phyloP scores from a whole-genome alignment of 2,329 filamentous ascomycete species.

The Septoria linicola region DNA sequence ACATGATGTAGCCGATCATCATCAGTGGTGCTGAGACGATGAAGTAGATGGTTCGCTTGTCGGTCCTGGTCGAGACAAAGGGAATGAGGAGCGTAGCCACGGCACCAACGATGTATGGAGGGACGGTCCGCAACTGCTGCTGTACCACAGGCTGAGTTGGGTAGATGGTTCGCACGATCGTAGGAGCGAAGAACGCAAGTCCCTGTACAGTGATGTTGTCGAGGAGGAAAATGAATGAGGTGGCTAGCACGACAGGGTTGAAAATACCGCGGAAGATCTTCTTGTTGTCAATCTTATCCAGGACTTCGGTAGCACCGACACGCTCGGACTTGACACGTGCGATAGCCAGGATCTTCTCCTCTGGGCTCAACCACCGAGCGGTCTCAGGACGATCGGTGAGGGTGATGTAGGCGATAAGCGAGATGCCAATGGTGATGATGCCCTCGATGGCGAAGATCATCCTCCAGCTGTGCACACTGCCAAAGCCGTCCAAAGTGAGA shows the following conservation, averaged over 20 bases:
- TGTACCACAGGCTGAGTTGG: conserved; percentile 56
- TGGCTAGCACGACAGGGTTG: conserved; percentile 60
- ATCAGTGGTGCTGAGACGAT: conserved; percentile 60
- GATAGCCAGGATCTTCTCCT: conserved; percentile 66
- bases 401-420: conserved; percentile 62
- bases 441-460: conserved; percentile 75
- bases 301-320: conserved; percentile 59
- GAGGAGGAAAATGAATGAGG: conserved; percentile 60
- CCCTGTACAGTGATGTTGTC: conserved; percentile 71
- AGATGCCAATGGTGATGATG: conserved; percentile 59
- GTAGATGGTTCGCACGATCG: conserved; percentile 69
- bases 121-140: conserved; percentile 69
- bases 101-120: conserved; percentile 67
- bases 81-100: conserved; percentile 66
- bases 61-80: conserved; percentile 60
- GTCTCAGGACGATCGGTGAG: conserved; percentile 69
- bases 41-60: conserved; percentile 62
- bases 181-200: conserved; percentile 68
- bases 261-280: conserved; percentile 64
- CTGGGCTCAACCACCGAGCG: conserved; percentile 63
- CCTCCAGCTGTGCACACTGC: conserved; percentile 58
- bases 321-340: conserved; percentile 68
- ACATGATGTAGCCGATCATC: conserved; percentile 70
- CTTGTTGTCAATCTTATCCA: conserved; percentile 60
- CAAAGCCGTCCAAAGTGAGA: conserved; percentile 60